These are phyloP conservation scores for Kodamaea lidongshanica DNA, from an alignment of 805 yeast genomes.

Conservation along the genomic window DNA sequence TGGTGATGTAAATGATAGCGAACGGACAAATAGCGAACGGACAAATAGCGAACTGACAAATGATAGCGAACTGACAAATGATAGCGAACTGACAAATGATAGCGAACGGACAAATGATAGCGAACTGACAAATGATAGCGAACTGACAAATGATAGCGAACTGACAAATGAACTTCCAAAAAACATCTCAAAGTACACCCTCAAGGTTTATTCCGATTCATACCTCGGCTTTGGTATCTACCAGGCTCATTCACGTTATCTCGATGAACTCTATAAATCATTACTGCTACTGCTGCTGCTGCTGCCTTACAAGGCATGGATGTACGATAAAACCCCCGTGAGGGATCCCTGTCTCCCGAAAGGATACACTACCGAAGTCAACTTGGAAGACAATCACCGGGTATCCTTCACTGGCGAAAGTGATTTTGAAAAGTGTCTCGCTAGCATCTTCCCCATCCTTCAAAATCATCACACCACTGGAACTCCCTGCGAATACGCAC, in stretches of 20 bases:
- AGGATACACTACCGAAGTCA: constrained; percentile 28
- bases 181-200: background rate
- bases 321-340: no score
- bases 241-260: constrained; percentile 47
- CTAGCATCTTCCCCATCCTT: constrained; percentile 42
- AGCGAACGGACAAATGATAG: background rate
- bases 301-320: no score
- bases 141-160: background rate
- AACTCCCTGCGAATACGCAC: constrained; percentile 20
- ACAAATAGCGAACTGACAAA: background rate
- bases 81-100: constrained; percentile 1
- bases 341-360: constrained; percentile 56
- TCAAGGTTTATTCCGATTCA: constrained; percentile 45
- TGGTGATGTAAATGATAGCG: constrained; percentile 1
- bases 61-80: constrained; percentile 1
- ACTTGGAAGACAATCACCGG: constrained; percentile 18
- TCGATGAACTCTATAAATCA: constrained; percentile 28
- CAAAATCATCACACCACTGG: constrained; percentile 23
- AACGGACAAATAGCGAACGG: constrained; percentile 1
- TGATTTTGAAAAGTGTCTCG: constrained; percentile 43
- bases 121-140: background rate
- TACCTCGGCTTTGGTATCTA: constrained; percentile 57
- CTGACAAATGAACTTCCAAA: background rate
- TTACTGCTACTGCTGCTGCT: no score
- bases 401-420: constrained; percentile 47